Percentiles rank a stretch among this genome's conserved stretches.
phyloP scores from a whole-genome alignment of 352 stramenopile genomes.

The Phytophthora chlamydospora region DNA sequence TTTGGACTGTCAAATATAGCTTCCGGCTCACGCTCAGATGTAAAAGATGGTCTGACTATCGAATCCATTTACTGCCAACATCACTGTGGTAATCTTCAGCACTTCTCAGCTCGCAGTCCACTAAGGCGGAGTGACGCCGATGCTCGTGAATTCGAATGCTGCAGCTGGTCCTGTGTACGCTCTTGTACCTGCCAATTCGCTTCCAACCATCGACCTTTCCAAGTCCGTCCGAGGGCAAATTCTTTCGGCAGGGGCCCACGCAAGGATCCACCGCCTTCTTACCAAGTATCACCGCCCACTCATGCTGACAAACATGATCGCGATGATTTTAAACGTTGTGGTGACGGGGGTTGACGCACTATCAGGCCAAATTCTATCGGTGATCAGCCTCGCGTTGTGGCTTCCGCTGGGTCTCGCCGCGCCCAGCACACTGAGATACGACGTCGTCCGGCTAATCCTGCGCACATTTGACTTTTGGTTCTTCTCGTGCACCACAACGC shows the following conservation, averaged over 20 bases:
- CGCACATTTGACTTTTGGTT: constrained; percentile 54
- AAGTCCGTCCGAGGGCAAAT: constrained; percentile 38
- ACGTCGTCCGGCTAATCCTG: constrained; percentile 39
- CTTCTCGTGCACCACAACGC: constrained; percentile 37
- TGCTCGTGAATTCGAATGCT: neutral
- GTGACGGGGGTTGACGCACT: constrained; percentile 26
- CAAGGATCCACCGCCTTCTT: constrained; percentile 29
- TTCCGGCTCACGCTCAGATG: neutral
- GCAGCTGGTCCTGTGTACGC: constrained; percentile 15
- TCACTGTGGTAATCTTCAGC: too few species aligned
- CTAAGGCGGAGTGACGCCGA: too few species aligned
- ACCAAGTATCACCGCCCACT: constrained; percentile 31
- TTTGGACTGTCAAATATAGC: constrained; percentile 2
- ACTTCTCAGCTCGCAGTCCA: too few species aligned
- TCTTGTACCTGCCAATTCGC: constrained; percentile 27
- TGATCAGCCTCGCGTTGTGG: constrained; percentile 24
- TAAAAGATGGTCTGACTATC: too few species aligned
- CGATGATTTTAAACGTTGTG: constrained; percentile 24
- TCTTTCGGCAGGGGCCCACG: constrained; percentile 21
- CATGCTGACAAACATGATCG: constrained; percentile 27
- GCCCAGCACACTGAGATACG: constrained; percentile 33
- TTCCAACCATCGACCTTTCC: constrained; percentile 40
- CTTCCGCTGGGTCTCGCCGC: constrained; percentile 33
- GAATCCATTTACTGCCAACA: too few species aligned
- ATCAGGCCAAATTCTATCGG: constrained; percentile 20